phyloP scores from a whole-genome alignment of 73 alveolate genomes.

The Urostyla sp. region DNA sequence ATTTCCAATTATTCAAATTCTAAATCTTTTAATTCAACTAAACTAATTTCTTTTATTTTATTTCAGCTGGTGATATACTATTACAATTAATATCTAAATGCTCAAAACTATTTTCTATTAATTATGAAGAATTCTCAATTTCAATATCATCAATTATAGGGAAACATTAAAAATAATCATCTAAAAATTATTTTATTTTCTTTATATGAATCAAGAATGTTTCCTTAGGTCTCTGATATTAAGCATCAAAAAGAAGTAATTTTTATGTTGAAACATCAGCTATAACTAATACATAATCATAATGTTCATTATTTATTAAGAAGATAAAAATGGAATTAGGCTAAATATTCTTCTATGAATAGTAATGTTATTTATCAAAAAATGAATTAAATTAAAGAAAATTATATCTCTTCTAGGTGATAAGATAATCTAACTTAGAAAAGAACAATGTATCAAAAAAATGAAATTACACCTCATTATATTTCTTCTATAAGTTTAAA shows the following conservation, averaged over 20 bases:
- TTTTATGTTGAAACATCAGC: conserved; percentile 6
- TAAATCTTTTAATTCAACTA: too few relatives aligned
- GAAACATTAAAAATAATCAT: conserved; percentile 1
- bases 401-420: neutral
- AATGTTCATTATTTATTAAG: conserved; percentile 20
- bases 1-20: too few relatives aligned
- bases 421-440: neutral
- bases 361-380: neutral
- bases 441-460: conserved; percentile 14
- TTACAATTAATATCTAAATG: too few relatives aligned
- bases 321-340: neutral
- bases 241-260: conserved; percentile 26
- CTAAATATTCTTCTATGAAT: neutral
- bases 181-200: neutral
- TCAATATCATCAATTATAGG: too few relatives aligned
- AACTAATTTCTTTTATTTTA: too few relatives aligned
- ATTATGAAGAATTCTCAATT: too few relatives aligned
- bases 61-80: too few relatives aligned
- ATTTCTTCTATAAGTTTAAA: neutral
- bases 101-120: too few relatives aligned
- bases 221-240: conserved; percentile 1
- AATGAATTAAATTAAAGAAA: neutral
- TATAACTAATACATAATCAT: conserved; percentile 9
- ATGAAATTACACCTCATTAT: neutral
- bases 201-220: conserved; percentile 25